phyloP scores from a whole-genome alignment of 495 filamentous ascomycete species.

The Penicillium pulvis region DNA sequence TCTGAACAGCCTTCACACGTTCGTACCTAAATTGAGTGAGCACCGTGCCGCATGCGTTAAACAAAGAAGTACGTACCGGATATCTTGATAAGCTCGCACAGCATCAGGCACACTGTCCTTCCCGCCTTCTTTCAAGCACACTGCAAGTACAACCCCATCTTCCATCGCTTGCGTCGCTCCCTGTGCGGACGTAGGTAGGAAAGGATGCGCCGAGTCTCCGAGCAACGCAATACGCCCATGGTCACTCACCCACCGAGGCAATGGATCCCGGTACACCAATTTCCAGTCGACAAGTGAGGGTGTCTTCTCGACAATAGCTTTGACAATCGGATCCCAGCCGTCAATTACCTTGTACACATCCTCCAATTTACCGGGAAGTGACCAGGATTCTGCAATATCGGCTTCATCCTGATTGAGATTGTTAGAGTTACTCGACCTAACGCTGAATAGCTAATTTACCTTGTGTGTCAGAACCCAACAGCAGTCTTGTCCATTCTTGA shows the following conservation, averaged over 20 bases:
- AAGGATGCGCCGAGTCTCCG: slow-evolving; percentile 73
- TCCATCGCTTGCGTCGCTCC: slow-evolving; percentile 75
- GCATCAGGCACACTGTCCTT: slow-evolving; percentile 47
- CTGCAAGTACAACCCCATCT: slow-evolving; percentile 67
- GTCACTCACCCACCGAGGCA: slow-evolving; percentile 65
- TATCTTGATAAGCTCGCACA: slow-evolving; percentile 50
- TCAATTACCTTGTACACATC: slow-evolving; percentile 56
- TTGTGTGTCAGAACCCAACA: slow-evolving; percentile 73
- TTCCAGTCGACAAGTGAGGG: slow-evolving; percentile 70
- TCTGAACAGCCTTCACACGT: slow-evolving; percentile 58
- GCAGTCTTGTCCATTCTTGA: slow-evolving; percentile 57
- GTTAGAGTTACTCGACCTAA: not conserved
- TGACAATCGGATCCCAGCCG: slow-evolving; percentile 67
- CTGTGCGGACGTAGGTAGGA: slow-evolving; percentile 71
- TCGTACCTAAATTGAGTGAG: slow-evolving; percentile 41
- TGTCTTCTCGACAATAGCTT: slow-evolving; percentile 59
- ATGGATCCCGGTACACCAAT: slow-evolving; percentile 68
- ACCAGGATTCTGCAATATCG: slow-evolving; percentile 45
- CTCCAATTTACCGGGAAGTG: slow-evolving; percentile 53
- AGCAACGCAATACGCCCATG: slow-evolving; percentile 61
- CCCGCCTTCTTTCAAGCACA: slow-evolving; percentile 57
- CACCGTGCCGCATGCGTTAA: not conserved
- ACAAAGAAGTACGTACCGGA: slow-evolving; percentile 17
- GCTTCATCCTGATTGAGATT: slow-evolving; percentile 52
- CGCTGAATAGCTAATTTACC: slow-evolving; percentile 1